A percentile compares a stretch with the other conserved stretches of the same genome.
These are phyloP conservation scores for Ceratocystis colombiana DNA, from an alignment of 2,329 filamentous ascomycete genomes.

Conservation along the genomic window DNA sequence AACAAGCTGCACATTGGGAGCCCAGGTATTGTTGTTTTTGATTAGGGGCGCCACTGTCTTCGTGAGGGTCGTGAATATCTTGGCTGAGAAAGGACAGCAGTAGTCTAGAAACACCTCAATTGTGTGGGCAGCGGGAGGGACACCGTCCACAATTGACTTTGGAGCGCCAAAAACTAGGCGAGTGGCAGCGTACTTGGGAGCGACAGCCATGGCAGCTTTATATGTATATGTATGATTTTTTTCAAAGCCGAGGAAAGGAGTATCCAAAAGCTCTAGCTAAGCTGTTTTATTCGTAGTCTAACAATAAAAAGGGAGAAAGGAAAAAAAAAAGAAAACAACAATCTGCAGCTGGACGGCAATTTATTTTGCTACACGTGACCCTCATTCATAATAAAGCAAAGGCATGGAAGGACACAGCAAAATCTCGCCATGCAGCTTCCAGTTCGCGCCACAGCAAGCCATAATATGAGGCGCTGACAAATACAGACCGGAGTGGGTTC, in stretches of 20 bases:
- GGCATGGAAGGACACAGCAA: not conserved
- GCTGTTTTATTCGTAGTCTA: no score
- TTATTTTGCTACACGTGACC: not conserved
- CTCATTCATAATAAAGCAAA: not conserved
- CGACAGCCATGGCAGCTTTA: slow-evolving; percentile 54
- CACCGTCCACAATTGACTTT: slow-evolving; percentile 31
- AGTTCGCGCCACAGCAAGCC: not conserved
- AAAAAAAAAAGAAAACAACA: slow-evolving; percentile 10
- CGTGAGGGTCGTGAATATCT: slow-evolving; percentile 68
- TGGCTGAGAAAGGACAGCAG: slow-evolving; percentile 64
- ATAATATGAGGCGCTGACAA: slow-evolving; percentile 22
- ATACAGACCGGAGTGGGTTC: slow-evolving; percentile 17
- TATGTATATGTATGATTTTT: not conserved
- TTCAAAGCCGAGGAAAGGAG: not conserved
- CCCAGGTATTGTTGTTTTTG: slow-evolving; percentile 46
- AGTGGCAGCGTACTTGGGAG: slow-evolving; percentile 66
- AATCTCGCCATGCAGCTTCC: slow-evolving; percentile 7
- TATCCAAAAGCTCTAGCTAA: no score
- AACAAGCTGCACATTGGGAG: slow-evolving; percentile 57
- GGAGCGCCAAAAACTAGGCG: slow-evolving; percentile 45
- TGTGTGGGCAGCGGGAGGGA: slow-evolving; percentile 45
- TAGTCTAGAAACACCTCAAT: slow-evolving; percentile 73
- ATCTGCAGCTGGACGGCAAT: not conserved
- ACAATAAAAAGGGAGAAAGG: no score
- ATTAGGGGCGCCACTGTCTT: slow-evolving; percentile 55